phyloP scores from a whole-genome alignment of 164 flowering plant genomes.

The Taxillus chinensis region DNA sequence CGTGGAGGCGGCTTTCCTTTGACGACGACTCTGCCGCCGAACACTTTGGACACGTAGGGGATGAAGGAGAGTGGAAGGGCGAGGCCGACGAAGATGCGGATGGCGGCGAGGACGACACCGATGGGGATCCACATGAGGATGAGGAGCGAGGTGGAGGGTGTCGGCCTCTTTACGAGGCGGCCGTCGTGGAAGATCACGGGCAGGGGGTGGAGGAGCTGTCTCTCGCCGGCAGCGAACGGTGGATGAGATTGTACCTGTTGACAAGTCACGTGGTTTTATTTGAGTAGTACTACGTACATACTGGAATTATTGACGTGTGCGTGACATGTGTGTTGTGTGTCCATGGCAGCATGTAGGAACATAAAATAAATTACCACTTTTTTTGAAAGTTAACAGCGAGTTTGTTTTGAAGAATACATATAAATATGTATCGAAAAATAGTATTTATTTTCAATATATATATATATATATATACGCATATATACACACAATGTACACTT shows the following conservation, averaged over 20 bases:
- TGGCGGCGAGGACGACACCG: slow-evolving; percentile 52
- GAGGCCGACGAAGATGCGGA: slow-evolving; percentile 46
- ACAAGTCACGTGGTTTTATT: no score
- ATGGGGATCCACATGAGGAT: slow-evolving; percentile 85
- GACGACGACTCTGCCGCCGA: slow-evolving; percentile 56
- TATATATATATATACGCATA: no score
- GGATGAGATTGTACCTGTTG: slow-evolving; percentile 51
- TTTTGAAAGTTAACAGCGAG: no score
- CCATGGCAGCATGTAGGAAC: no score
- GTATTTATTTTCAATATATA: no score
- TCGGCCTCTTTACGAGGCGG: slow-evolving; percentile 70
- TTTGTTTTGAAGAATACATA: no score
- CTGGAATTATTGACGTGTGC: no score
- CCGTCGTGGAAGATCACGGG: slow-evolving; percentile 99
- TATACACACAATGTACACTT: not conserved
- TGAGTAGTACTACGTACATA: no score
- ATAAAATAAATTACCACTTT: no score
- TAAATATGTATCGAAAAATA: no score
- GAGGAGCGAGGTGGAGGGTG: slow-evolving; percentile 59
- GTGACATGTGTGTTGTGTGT: no score
- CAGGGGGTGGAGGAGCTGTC: slow-evolving; percentile 34
- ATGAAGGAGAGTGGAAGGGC: slow-evolving; percentile 46
- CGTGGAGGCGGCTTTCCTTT: slow-evolving; percentile 78
- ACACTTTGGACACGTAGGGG: slow-evolving; percentile 36
- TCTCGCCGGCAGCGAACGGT: slow-evolving; percentile 25